A percentile compares a stretch with the other conserved stretches of the same genome.
phyloP scores from a whole-genome alignment of 768 basidiomycete species.

The Hebeloma cylindrosporum region DNA sequence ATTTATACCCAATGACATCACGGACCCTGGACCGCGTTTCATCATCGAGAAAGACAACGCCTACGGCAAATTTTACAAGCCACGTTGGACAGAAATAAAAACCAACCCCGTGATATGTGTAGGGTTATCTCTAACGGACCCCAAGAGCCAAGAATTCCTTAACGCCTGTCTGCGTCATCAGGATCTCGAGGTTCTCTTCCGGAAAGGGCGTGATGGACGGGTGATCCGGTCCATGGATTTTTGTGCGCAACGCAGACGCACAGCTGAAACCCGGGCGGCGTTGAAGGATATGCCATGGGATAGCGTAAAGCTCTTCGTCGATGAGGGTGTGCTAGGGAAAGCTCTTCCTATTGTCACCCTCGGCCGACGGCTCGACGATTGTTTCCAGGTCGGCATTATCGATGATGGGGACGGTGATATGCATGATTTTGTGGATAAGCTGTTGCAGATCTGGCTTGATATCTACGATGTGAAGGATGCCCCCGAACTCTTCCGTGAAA shows the following conservation, averaged over 20 bases:
- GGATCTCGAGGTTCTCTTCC: slow-evolving; percentile 15
- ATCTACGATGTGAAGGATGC: slow-evolving; percentile 15
- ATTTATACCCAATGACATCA: slow-evolving; percentile 18
- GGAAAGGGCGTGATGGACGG: slow-evolving; percentile 11
- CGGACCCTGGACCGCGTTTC: slow-evolving; percentile 9
- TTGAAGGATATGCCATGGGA: slow-evolving; percentile 16
- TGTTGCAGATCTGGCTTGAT: slow-evolving; percentile 15
- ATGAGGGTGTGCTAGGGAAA: slow-evolving; percentile 14
- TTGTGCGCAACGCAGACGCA: slow-evolving; percentile 9
- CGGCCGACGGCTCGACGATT: slow-evolving; percentile 12
- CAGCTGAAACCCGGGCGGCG: slow-evolving; percentile 17
- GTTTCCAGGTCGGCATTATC: slow-evolving; percentile 17
- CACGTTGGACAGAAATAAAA: slow-evolving; percentile 16
- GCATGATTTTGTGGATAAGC: slow-evolving; percentile 12
- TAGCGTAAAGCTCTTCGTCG: slow-evolving; percentile 2
- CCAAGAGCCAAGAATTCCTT: slow-evolving; percentile 13
- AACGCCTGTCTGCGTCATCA: slow-evolving; percentile 18
- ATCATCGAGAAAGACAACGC: slow-evolving; percentile 15
- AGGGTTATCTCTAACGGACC: slow-evolving; percentile 16
- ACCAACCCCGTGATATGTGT: slow-evolving; percentile 16
- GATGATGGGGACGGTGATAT: slow-evolving; percentile 16
- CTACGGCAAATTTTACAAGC: slow-evolving; percentile 8
- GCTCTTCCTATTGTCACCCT: slow-evolving; percentile 10
- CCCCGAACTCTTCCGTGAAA: slow-evolving; percentile 5
- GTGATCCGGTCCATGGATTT: slow-evolving; percentile 11